phyloP scores from a whole-genome alignment of 352 stramenopile species.

The Elongisporangium undulatum region DNA sequence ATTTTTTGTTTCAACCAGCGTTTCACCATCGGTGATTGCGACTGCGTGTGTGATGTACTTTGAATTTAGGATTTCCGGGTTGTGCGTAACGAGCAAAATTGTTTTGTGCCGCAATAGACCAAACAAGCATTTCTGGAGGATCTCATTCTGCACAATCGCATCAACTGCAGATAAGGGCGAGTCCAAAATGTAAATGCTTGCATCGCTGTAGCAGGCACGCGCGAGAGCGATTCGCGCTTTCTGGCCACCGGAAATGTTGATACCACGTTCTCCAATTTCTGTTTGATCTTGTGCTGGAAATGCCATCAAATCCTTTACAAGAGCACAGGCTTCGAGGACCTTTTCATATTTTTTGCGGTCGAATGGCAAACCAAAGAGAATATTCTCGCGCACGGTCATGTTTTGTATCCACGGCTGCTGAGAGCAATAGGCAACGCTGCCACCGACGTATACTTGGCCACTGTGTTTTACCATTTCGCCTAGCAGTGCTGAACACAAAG shows the following conservation, averaged over 20 bases:
- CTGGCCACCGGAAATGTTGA: conserved; percentile 61
- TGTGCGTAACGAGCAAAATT: conserved; percentile 55
- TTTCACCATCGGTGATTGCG: conserved; percentile 16
- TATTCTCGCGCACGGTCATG: conserved; percentile 72
- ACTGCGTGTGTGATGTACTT: conserved; percentile 16
- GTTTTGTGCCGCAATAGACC: conserved; percentile 43
- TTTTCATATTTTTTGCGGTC: conserved; percentile 47
- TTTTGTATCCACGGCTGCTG: conserved; percentile 92
- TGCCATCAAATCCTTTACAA: conserved; percentile 59
- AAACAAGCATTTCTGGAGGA: conserved; percentile 67
- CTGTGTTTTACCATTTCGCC: conserved; percentile 78
- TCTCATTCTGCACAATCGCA: conserved; percentile 65
- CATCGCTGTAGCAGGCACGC: conserved; percentile 52
- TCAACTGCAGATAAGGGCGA: conserved; percentile 40
- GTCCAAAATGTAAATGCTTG: conserved; percentile 40
- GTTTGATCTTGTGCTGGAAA: conserved; percentile 69
- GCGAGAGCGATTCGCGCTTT: conserved; percentile 57
- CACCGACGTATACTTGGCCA: conserved; percentile 16
- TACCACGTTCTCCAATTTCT: conserved; percentile 56
- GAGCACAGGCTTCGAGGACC: conserved; percentile 51
- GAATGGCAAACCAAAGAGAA: conserved; percentile 87
- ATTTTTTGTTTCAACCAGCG: conserved; percentile 12
- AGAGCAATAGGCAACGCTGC: conserved; percentile 66
- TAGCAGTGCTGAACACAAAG: conserved; percentile 85
- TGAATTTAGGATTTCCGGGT: conserved; percentile 35